Evolutionary conservation across 2,329 filamentous ascomycete genomes (phyloP).

Genomic region (Aspergillus ochraceoroseus): DNA sequence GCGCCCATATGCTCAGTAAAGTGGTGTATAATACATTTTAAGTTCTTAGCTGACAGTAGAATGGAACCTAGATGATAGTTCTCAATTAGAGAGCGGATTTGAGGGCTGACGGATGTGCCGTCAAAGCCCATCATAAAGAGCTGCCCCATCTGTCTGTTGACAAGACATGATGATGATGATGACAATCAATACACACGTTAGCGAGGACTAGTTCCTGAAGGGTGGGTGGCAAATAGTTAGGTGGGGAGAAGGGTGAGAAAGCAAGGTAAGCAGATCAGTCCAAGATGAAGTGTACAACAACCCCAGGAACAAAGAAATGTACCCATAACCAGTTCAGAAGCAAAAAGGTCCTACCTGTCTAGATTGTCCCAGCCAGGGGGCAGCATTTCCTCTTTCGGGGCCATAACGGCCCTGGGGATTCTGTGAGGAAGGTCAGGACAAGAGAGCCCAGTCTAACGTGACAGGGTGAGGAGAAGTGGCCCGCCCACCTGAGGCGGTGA

Average conservation of each 20-base stretch:
- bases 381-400: constrained; percentile 40
- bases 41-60: constrained; percentile 60
- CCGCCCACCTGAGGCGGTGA: constrained; percentile 10
- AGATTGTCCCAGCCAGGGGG: constrained; percentile 41
- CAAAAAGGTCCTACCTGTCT: constrained; percentile 33
- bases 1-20: too few relatives aligned
- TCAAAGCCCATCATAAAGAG: constrained; percentile 65
- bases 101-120: constrained; percentile 58
- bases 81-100: constrained; percentile 59
- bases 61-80: constrained; percentile 80
- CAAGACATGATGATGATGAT: too few relatives aligned
- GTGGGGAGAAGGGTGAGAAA: neutral
- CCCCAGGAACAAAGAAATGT: neutral
- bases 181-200: too few relatives aligned
- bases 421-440: constrained; percentile 30
- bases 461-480: constrained; percentile 6
- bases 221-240: constrained; percentile 1
- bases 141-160: constrained; percentile 56
- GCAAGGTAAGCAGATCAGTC: neutral
- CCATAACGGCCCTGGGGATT: constrained; percentile 34
- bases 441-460: constrained; percentile 7
- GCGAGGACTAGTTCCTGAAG: too few relatives aligned
- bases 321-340: neutral
- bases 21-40: constrained; percentile 55
- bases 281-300: neutral